Conservation (phyloP, 306 rosid genomes). For the Phaseolus lunatus region DNA sequence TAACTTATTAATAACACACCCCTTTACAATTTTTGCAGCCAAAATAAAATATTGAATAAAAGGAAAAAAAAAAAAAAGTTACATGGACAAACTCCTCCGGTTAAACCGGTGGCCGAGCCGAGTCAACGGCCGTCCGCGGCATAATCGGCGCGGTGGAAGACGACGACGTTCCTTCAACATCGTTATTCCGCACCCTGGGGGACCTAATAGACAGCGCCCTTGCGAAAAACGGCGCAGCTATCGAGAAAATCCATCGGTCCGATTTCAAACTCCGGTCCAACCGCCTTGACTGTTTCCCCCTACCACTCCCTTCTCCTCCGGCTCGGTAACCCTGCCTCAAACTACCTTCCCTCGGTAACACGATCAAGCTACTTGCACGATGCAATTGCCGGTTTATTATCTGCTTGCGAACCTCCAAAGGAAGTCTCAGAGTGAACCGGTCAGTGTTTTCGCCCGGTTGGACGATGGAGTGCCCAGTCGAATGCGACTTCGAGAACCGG, state of each 20-base stretch:
- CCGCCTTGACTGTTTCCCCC: conserved; percentile 56
- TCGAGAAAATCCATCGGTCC: conserved; percentile 75
- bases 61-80: background rate
- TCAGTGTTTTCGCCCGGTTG: conserved; percentile 80
- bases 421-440: conserved; percentile 82
- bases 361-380: conserved; percentile 72
- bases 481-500: conserved; percentile 73
- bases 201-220: conserved; percentile 71
- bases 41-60: conserved; percentile 14
- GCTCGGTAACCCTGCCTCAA: conserved; percentile 64
- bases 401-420: conserved; percentile 72
- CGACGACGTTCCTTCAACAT: conserved; percentile 48
- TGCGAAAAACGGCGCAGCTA: conserved; percentile 66
- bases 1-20: conserved; percentile 18
- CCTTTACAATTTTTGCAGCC: conserved; percentile 13
- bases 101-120: conserved; percentile 59
- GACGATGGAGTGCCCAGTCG: conserved; percentile 84
- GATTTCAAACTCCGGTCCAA: conserved; percentile 66
- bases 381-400: conserved; percentile 62
- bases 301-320: conserved; percentile 63
- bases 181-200: conserved; percentile 48
- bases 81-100: background rate
- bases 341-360: conserved; percentile 63
- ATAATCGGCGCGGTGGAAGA: conserved; percentile 38
- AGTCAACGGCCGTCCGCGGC: conserved; percentile 42